Evolutionary conservation across 305 asterid genomes (phyloP).

Genomic region (Solanum aculeatissimum): DNA sequence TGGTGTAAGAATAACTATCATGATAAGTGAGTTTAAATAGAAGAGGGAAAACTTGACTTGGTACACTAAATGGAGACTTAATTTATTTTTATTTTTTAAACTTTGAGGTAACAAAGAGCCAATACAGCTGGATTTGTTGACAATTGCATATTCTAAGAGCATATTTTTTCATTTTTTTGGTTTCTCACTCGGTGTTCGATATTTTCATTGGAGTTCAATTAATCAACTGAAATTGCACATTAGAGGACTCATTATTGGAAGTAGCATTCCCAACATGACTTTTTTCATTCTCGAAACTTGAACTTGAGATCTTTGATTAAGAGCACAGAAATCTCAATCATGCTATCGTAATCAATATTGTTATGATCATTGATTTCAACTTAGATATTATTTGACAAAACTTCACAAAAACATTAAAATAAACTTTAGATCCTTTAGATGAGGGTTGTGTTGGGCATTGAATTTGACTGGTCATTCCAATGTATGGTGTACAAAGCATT

Average conservation of each 20-base stretch:
- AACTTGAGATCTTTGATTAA: background rate
- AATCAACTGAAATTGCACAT: background rate
- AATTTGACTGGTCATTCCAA: background rate
- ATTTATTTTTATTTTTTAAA: background rate
- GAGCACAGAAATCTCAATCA: rapidly evolving
- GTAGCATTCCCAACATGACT: rapidly evolving
- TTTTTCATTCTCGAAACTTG: rapidly evolving
- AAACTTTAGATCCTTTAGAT: background rate
- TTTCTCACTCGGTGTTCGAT: background rate
- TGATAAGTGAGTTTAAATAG: background rate
- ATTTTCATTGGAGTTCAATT: background rate
- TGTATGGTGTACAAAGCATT: background rate
- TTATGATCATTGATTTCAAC: background rate
- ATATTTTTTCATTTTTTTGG: background rate
- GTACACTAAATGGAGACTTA: background rate
- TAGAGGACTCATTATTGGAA: background rate
- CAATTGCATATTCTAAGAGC: background rate
- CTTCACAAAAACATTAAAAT: background rate
- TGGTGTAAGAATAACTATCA: background rate
- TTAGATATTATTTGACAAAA: background rate
- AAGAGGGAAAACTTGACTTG: background rate
- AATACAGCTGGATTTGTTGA: background rate
- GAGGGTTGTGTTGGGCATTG: background rate
- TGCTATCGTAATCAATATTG: background rate
- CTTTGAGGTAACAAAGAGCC: background rate